Percentiles rank a stretch among this genome's conserved stretches.
These are phyloP conservation scores for Ceratorhiza oryzae-sativae DNA, from an alignment of 1,284 basidiomycete genomes.

Conservation along the genomic window DNA sequence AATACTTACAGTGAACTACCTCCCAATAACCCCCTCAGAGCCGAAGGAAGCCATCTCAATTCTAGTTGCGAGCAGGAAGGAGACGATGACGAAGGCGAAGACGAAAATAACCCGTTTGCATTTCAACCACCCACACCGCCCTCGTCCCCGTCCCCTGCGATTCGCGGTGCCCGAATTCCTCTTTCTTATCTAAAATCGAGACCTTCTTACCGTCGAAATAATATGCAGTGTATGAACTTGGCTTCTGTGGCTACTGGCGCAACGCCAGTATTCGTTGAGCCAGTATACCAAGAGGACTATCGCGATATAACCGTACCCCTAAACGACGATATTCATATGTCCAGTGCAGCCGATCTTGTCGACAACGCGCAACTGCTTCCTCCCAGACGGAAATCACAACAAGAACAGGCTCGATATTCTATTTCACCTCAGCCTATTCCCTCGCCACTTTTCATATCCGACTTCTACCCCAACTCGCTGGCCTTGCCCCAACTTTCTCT, in stretches of 20 bases:
- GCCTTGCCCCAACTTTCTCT: background rate
- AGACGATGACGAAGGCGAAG: background rate
- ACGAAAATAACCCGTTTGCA: slow-evolving; percentile 27
- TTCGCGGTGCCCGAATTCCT: background rate
- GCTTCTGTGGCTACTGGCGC: slow-evolving; percentile 6
- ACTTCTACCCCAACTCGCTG: background rate
- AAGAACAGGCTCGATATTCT: background rate
- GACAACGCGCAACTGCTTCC: background rate
- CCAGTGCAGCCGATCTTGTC: background rate
- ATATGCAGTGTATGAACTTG: slow-evolving; percentile 5
- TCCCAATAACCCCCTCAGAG: slow-evolving; percentile 13
- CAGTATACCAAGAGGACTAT: slow-evolving; percentile 18
- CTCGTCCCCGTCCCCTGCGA: background rate
- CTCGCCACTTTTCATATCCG: slow-evolving; percentile 7
- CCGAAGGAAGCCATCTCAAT: background rate
- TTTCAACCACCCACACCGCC: slow-evolving; percentile 23
- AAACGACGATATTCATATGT: background rate
- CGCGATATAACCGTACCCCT: slow-evolving; percentile 14
- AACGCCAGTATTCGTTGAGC: slow-evolving; percentile 8
- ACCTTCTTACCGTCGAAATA: background rate
- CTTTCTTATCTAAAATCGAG: background rate
- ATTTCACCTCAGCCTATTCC: background rate
- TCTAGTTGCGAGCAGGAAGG: background rate
- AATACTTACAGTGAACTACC: slow-evolving; percentile 11
- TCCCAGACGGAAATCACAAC: background rate